phyloP scores from a whole-genome alignment of 2,329 filamentous ascomycete genomes.

The Penicillium sp. region DNA sequence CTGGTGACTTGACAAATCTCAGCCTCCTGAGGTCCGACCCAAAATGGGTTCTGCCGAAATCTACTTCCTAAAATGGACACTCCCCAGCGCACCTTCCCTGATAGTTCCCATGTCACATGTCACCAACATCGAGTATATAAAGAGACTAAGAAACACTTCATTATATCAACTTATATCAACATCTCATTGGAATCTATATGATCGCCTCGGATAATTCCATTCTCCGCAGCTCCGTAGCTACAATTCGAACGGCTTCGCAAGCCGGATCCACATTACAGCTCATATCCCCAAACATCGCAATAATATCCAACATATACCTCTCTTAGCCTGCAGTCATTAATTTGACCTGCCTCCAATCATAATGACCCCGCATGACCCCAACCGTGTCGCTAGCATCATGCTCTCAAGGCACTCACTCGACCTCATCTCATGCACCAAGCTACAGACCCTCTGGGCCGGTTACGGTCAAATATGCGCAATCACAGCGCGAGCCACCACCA shows the following conservation, averaged over 20 bases:
- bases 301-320: background rate
- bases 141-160: background rate
- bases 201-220: background rate
- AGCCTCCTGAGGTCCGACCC: no score
- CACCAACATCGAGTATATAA: background rate
- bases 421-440: conserved; percentile 27
- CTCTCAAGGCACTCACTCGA: conserved; percentile 30
- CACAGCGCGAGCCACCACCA: conserved; percentile 40
- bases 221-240: background rate
- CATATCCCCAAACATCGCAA: background rate
- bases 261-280: background rate
- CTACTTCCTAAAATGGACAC: background rate
- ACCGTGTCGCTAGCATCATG: conserved; percentile 27
- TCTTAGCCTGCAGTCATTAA: background rate
- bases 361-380: conserved; percentile 3
- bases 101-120: background rate
- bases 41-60: no score
- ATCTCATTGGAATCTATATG: background rate
- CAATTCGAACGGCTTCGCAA: background rate
- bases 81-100: background rate
- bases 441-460: conserved; percentile 50
- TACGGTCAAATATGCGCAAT: conserved; percentile 57
- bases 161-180: background rate
- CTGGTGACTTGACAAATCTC: no score
- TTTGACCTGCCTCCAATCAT: background rate